Conservation (phyloP, 495 filamentous ascomycete species). For the Ascodesmis nigricans region DNA sequence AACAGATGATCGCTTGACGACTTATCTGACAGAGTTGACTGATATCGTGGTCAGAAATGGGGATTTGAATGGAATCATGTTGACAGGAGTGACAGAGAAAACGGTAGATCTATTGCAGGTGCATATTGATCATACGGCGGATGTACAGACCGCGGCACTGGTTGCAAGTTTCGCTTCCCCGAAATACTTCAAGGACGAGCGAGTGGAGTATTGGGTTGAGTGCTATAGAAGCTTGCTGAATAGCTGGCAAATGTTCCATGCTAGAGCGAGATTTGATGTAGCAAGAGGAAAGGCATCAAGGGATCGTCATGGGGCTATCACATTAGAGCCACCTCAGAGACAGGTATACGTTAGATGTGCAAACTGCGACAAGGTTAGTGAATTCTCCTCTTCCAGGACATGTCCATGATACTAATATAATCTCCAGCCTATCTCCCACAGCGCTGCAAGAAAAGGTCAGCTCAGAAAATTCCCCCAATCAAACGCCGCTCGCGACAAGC, state of each 20-base stretch:
- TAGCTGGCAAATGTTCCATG: slow-evolving; percentile 40
- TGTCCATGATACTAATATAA: background rate
- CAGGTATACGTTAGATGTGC: slow-evolving; percentile 69
- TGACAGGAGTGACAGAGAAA: slow-evolving; percentile 62
- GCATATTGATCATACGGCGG: slow-evolving; percentile 67
- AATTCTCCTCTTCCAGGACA: slow-evolving; percentile 23
- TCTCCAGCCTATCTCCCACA: slow-evolving; percentile 8
- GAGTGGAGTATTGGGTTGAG: slow-evolving; percentile 54
- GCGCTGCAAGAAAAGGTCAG: slow-evolving; percentile 7
- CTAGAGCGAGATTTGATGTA: slow-evolving; percentile 41
- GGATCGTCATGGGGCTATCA: slow-evolving; percentile 36
- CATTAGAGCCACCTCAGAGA: slow-evolving; percentile 40
- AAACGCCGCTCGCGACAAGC: slow-evolving; percentile 5
- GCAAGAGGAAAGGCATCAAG: slow-evolving; percentile 35
- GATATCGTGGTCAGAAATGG: slow-evolving; percentile 44
- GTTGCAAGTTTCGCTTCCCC: slow-evolving; percentile 64
- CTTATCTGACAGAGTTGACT: slow-evolving; percentile 44
- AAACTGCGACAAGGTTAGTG: slow-evolving; percentile 43
- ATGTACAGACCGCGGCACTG: slow-evolving; percentile 74
- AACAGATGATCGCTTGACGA: slow-evolving; percentile 48
- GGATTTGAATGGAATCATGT: slow-evolving; percentile 67
- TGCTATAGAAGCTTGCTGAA: slow-evolving; percentile 69
- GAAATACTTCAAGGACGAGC: slow-evolving; percentile 54
- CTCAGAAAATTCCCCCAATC: background rate
- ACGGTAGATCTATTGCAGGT: slow-evolving; percentile 67